Percentiles rank a stretch among this genome's conserved stretches.
These are phyloP conservation scores for Trichomonascaceae sp. DNA, from an alignment of 1,139 yeast genomes.

Conservation along the genomic window DNA sequence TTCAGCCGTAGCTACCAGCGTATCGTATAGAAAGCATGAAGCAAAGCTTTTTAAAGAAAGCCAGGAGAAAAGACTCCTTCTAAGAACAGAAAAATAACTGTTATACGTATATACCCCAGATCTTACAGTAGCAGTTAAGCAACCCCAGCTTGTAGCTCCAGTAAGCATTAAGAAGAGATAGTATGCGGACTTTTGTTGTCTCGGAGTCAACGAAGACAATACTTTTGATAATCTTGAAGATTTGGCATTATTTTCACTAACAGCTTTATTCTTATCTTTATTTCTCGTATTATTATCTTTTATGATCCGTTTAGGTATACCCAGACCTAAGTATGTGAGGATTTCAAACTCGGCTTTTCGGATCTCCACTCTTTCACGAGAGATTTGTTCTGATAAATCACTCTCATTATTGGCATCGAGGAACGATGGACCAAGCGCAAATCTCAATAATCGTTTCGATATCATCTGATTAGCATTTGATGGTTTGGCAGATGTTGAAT, in stretches of 20 bases:
- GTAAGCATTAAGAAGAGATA: neutral
- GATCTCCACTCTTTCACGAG: slow-evolving; percentile 10
- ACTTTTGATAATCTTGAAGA: neutral
- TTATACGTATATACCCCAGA: neutral
- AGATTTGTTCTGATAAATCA: slow-evolving; percentile 10
- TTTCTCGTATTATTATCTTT: neutral
- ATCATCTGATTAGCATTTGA: slow-evolving; percentile 18
- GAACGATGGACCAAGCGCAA: slow-evolving; percentile 28
- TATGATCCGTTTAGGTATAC: slow-evolving; percentile 1
- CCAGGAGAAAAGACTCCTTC: neutral
- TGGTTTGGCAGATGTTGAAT: neutral
- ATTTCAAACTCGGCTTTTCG: slow-evolving; percentile 14
- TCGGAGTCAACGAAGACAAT: neutral
- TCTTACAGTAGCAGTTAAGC: slow-evolving; percentile 3
- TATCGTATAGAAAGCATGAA: neutral
- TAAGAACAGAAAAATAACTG: neutral
- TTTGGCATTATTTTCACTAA: neutral
- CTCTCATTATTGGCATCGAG: slow-evolving; percentile 16
- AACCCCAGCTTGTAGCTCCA: slow-evolving; percentile 2
- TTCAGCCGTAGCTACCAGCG: neutral
- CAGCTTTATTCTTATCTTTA: neutral
- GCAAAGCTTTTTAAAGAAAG: slow-evolving; percentile 1
- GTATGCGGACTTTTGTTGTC: neutral
- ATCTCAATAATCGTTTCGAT: slow-evolving; percentile 23
- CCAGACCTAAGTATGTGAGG: slow-evolving; percentile 12